phyloP scores from a whole-genome alignment of 495 filamentous ascomycete genomes.

The Chaetomium cochliodes region DNA sequence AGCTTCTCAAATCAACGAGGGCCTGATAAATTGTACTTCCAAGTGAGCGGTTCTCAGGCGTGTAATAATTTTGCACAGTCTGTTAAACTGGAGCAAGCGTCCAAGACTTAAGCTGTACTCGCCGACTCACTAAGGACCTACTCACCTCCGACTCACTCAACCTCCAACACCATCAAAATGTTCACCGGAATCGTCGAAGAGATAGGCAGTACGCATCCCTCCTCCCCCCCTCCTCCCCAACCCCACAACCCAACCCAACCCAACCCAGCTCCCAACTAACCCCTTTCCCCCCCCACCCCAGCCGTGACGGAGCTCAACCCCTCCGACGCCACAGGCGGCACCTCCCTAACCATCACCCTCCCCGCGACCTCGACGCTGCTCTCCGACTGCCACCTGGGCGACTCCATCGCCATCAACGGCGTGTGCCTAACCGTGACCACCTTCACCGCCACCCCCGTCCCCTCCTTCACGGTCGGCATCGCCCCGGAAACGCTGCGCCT shows the following conservation, averaged over 20 bases:
- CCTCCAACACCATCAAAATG: slow-evolving; percentile 53
- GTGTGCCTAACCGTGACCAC: slow-evolving; percentile 83
- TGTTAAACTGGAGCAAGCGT: background rate
- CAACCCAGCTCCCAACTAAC: slow-evolving; percentile 7
- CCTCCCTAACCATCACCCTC: slow-evolving; percentile 79
- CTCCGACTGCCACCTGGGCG: slow-evolving; percentile 77
- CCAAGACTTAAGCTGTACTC: background rate
- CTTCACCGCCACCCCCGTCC: slow-evolving; percentile 51
- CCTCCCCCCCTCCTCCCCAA: slow-evolving; percentile 7
- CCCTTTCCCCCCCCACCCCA: slow-evolving; percentile 37
- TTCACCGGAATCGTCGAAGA: slow-evolving; percentile 97
- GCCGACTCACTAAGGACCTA: no score
- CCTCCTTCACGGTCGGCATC: slow-evolving; percentile 84
- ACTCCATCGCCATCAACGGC: slow-evolving; percentile 92
- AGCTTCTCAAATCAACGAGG: no score
- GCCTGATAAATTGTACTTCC: no score
- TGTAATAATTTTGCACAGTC: no score
- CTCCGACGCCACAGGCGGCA: slow-evolving; percentile 79
- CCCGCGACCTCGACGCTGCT: slow-evolving; percentile 67
- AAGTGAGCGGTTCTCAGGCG: no score
- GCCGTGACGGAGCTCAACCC: slow-evolving; percentile 79
- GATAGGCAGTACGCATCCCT: slow-evolving; percentile 71
- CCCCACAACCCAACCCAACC: no score
- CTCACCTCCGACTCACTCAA: background rate
- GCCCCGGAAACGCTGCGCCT: slow-evolving; percentile 95